These are phyloP conservation scores for Dispira parvispora DNA, from an alignment of 192 early-diverging fungal species.

Conservation along the genomic window DNA sequence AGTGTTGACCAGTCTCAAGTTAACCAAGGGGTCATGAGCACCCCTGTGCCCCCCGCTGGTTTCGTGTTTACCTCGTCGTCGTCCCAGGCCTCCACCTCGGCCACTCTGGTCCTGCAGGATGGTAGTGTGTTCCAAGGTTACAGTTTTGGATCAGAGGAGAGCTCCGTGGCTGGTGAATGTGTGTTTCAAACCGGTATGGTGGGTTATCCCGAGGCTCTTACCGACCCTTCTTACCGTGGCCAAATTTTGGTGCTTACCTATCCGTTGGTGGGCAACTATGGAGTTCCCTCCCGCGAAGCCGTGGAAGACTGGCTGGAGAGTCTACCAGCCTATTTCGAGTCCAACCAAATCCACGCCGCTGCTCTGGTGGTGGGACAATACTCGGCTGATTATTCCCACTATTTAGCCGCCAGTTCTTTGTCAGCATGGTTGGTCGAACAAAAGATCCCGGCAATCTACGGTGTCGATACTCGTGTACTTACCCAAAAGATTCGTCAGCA, in stretches of 20 bases:
- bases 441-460: slow-evolving; percentile 82
- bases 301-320: slow-evolving; percentile 72
- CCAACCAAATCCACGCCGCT: slow-evolving; percentile 81
- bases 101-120: slow-evolving; percentile 71
- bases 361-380: slow-evolving; percentile 86
- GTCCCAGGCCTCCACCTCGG: slow-evolving; percentile 25
- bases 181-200: slow-evolving; percentile 99
- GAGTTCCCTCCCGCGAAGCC: slow-evolving; percentile 77
- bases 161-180: slow-evolving; percentile 82
- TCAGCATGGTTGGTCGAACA: slow-evolving; percentile 83
- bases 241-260: slow-evolving; percentile 98
- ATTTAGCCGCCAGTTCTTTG: slow-evolving; percentile 71
- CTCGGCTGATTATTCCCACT: slow-evolving; percentile 84
- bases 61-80: neutral
- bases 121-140: slow-evolving; percentile 71
- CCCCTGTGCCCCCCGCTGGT: neutral
- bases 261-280: slow-evolving; percentile 95
- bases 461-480: slow-evolving; percentile 89
- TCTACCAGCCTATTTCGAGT: slow-evolving; percentile 91
- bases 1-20: neutral
- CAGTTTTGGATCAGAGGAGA: slow-evolving; percentile 85
- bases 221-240: slow-evolving; percentile 94
- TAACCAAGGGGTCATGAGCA: neutral
- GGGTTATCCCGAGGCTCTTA: slow-evolving; percentile 96
- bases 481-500: slow-evolving; percentile 91